Evolutionary conservation across 805 yeast species (phyloP).

Genomic region (Metschnikowia kunwiensis): DNA sequence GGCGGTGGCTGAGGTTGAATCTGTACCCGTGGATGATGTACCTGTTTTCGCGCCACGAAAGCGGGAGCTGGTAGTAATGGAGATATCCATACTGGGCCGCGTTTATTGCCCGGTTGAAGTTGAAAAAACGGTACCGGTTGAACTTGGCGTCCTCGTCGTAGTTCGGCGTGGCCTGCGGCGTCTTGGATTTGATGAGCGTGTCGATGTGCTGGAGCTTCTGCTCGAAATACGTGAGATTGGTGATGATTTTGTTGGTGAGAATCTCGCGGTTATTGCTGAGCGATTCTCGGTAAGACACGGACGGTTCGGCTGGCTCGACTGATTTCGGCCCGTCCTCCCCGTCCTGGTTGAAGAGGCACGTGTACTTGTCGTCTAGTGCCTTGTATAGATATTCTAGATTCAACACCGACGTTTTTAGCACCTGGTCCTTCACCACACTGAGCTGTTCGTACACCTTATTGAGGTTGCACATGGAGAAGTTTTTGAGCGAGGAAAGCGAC

Average conservation of each 20-base stretch:
- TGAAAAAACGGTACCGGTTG: conserved; percentile 33
- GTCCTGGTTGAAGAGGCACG: conserved; percentile 29
- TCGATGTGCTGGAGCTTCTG: conserved; percentile 39
- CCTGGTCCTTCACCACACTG: conserved; percentile 33
- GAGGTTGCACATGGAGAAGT: conserved; percentile 32
- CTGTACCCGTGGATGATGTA: conserved; percentile 83
- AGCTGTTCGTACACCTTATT: conserved; percentile 36
- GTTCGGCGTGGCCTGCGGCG: conserved; percentile 28
- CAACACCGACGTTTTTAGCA: conserved; percentile 34
- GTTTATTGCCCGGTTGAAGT: conserved; percentile 38
- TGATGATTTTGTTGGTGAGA: conserved; percentile 36
- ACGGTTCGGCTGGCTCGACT: not conserved
- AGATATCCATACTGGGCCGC: conserved; percentile 33
- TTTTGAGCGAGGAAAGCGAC: conserved; percentile 27
- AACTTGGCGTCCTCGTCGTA: conserved; percentile 30
- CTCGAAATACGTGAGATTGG: conserved; percentile 42
- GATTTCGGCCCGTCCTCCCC: conserved; percentile 7
- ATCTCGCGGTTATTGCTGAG: conserved; percentile 23
- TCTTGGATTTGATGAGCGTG: conserved; percentile 32
- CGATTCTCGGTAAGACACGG: conserved; percentile 7
- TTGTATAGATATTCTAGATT: conserved; percentile 39
- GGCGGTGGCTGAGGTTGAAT: conserved; percentile 61
- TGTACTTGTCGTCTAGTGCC: conserved; percentile 41
- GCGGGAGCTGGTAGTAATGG: conserved; percentile 84
- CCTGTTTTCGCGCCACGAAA: conserved; percentile 90